A percentile compares a stretch with the other conserved stretches of the same genome.
Conservation (phyloP, 2,329 filamentous ascomycete genomes). For the Chaetomium olivaceum region DNA sequence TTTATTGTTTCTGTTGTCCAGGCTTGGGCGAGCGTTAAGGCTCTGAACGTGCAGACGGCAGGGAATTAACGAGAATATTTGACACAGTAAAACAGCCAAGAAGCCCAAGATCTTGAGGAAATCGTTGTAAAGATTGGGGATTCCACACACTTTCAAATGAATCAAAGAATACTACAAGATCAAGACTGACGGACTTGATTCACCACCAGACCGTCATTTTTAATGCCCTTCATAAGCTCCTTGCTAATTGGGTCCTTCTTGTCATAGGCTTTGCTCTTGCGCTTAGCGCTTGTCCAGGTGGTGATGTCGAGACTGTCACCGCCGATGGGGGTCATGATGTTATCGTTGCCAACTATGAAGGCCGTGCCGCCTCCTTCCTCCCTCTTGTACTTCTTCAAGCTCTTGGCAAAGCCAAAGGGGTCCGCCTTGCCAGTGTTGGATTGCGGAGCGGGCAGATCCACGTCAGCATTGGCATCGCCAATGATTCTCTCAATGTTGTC, state of each 20-base stretch:
- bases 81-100: too few relatives aligned
- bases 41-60: too few relatives aligned
- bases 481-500: slow-evolving; percentile 30
- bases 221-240: slow-evolving; percentile 39
- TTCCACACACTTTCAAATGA: too few relatives aligned
- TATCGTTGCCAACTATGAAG: slow-evolving; percentile 10
- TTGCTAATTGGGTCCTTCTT: slow-evolving; percentile 42
- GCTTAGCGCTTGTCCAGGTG: slow-evolving; percentile 40
- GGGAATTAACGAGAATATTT: too few relatives aligned
- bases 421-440: slow-evolving; percentile 33
- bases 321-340: slow-evolving; percentile 35
- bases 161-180: too few relatives aligned
- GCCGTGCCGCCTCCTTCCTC: slow-evolving; percentile 15
- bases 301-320: slow-evolving; percentile 39
- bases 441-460: slow-evolving; percentile 28
- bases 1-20: too few relatives aligned
- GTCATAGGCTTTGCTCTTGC: slow-evolving; percentile 38
- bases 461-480: slow-evolving; percentile 6
- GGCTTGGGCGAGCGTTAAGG: too few relatives aligned
- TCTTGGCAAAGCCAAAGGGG: slow-evolving; percentile 23
- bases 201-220: slow-evolving; percentile 37
- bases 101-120: too few relatives aligned
- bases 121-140: too few relatives aligned
- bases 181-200: too few relatives aligned
- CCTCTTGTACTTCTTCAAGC: slow-evolving; percentile 23